These are phyloP conservation scores for Sugiyamaella americana DNA, from an alignment of 805 yeast species.

Conservation along the genomic window DNA sequence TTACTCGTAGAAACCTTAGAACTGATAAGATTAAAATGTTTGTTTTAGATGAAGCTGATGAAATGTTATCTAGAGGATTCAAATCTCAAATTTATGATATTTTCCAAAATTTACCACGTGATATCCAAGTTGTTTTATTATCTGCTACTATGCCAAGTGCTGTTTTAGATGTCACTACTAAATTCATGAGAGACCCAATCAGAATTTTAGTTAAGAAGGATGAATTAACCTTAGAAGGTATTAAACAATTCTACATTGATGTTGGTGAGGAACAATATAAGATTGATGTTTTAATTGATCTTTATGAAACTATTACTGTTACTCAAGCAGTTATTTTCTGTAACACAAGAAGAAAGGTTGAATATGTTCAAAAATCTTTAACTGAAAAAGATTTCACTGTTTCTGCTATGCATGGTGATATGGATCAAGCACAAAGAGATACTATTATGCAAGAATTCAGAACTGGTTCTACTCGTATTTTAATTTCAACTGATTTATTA, in stretches of 20 bases:
- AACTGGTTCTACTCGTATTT: constrained; percentile 83
- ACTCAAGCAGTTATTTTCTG: constrained; percentile 98
- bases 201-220: constrained; percentile 92
- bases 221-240: constrained; percentile 89
- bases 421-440: constrained; percentile 93
- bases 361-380: constrained; percentile 78
- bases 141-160: constrained; percentile 92
- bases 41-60: constrained; percentile 95
- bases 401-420: constrained; percentile 93
- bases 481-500: constrained; percentile 94
- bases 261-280: constrained; percentile 93
- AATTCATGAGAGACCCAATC: constrained; percentile 90
- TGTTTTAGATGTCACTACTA: constrained; percentile 84
- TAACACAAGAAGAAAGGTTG: constrained; percentile 93
- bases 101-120: constrained; percentile 74
- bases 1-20: constrained; percentile 69
- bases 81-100: constrained; percentile 92
- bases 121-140: constrained; percentile 87
- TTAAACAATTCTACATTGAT: constrained; percentile 83
- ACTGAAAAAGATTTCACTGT: constrained; percentile 81
- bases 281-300: constrained; percentile 88
- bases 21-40: constrained; percentile 80
- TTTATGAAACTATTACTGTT: constrained; percentile 89
- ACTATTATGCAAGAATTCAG: constrained; percentile 93
- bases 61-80: constrained; percentile 86